These are phyloP conservation scores for Solanum hybrid DNA, from an alignment of 305 asterid species.

Conservation along the genomic window DNA sequence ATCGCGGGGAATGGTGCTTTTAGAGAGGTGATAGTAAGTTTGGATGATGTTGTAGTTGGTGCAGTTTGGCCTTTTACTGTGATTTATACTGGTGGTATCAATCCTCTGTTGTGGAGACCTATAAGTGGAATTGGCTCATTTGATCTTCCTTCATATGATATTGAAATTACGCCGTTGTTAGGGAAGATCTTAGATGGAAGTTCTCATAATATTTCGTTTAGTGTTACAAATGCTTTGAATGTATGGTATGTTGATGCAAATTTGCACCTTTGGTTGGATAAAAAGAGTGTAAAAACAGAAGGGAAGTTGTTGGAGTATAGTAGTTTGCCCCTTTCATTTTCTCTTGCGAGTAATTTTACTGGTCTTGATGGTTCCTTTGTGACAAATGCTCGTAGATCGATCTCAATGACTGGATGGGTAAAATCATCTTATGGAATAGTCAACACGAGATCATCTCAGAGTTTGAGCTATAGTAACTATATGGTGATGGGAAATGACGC, in stretches of 20 bases:
- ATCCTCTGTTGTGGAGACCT: constrained; percentile 85
- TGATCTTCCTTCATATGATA: constrained; percentile 71
- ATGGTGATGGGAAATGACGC: constrained; percentile 58
- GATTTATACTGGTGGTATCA: constrained; percentile 76
- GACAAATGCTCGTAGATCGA: constrained; percentile 40
- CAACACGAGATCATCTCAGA: constrained; percentile 35
- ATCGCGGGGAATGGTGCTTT: constrained; percentile 34
- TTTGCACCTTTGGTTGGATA: constrained; percentile 87
- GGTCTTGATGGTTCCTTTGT: constrained; percentile 56
- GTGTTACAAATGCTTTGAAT: constrained; percentile 65
- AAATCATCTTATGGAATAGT: constrained; percentile 62
- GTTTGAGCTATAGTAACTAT: constrained; percentile 32
- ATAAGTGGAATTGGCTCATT: constrained; percentile 74
- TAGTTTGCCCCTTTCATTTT: constrained; percentile 23
- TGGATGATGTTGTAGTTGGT: constrained; percentile 45
- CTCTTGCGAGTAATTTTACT: constrained; percentile 34
- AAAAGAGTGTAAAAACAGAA: constrained; percentile 28
- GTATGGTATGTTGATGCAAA: constrained; percentile 91
- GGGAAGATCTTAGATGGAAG: constrained; percentile 54
- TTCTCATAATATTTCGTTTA: constrained; percentile 41
- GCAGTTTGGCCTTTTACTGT: constrained; percentile 88
- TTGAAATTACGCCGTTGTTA: constrained; percentile 67
- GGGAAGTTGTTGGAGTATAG: constrained; percentile 41
- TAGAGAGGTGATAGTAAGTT: constrained; percentile 54
- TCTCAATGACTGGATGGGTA: constrained; percentile 46